phyloP scores from a whole-genome alignment of 176 grass and related monocot genomes.

The Oryza punctata region DNA sequence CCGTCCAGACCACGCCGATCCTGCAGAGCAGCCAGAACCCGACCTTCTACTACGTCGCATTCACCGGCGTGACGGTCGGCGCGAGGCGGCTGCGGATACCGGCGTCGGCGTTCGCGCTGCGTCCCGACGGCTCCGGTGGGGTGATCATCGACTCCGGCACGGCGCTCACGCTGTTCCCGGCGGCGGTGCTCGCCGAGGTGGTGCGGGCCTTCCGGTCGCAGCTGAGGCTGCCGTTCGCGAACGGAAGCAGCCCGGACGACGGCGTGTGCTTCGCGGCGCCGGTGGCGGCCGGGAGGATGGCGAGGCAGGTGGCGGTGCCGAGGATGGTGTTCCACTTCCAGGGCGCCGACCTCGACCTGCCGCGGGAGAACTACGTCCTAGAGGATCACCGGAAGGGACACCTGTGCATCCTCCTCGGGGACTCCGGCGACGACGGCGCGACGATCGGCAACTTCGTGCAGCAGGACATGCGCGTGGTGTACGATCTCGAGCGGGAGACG shows the following conservation, averaged over 20 bases:
- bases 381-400: slow-evolving; percentile 22
- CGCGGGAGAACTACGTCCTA: slow-evolving; percentile 57
- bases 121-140: slow-evolving; percentile 44
- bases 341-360: slow-evolving; percentile 59
- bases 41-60: slow-evolving; percentile 62
- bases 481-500: slow-evolving; percentile 46
- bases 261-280: slow-evolving; percentile 61
- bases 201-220: slow-evolving; percentile 39
- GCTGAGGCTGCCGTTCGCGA: slow-evolving; percentile 42
- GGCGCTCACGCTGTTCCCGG: slow-evolving; percentile 46
- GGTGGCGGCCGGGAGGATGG: background rate
- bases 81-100: slow-evolving; percentile 47
- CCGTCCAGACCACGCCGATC: slow-evolving; percentile 50
- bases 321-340: slow-evolving; percentile 69
- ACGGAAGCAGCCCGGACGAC: background rate
- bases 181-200: slow-evolving; percentile 33
- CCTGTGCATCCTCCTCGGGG: slow-evolving; percentile 54
- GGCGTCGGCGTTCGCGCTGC: slow-evolving; percentile 45
- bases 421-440: slow-evolving; percentile 30
- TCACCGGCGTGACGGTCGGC: slow-evolving; percentile 68
- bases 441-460: slow-evolving; percentile 44
- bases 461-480: slow-evolving; percentile 55
- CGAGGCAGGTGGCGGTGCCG: slow-evolving; percentile 43
- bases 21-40: slow-evolving; percentile 36
- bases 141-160: slow-evolving; percentile 77